Conservation (phyloP, 2,329 filamentous ascomycete genomes). For the Samsoniella hepiali region DNA sequence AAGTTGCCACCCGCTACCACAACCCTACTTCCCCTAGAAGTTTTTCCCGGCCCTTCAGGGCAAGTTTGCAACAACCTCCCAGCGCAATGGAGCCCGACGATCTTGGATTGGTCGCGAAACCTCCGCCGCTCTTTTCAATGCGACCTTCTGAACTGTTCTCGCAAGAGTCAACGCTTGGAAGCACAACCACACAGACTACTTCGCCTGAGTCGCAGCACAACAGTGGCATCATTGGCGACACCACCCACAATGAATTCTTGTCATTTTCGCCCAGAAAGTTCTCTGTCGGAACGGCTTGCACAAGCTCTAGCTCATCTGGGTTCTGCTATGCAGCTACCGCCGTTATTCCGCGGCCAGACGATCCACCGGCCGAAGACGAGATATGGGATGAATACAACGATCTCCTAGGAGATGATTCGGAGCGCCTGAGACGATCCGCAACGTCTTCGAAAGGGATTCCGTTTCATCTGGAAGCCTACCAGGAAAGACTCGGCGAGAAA, state of each 20-base stretch:
- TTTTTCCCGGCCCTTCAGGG: constrained; percentile 77
- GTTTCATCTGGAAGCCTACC: constrained; percentile 53
- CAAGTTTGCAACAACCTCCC: constrained; percentile 42
- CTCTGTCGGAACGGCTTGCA: constrained; percentile 56
- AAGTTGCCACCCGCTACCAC: constrained; percentile 67
- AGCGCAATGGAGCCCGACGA: constrained; percentile 30
- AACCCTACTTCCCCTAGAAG: constrained; percentile 70
- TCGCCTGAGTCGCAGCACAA: background rate
- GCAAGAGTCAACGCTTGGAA: constrained; percentile 35
- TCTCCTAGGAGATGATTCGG: constrained; percentile 64
- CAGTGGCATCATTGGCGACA: background rate
- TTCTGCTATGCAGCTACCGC: constrained; percentile 58
- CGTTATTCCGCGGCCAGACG: constrained; percentile 58
- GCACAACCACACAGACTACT: constrained; percentile 31
- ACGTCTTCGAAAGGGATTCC: constrained; percentile 56
- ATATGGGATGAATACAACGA: constrained; percentile 95
- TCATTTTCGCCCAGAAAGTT: constrained; percentile 69
- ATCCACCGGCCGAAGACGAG: constrained; percentile 74
- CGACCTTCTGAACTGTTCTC: constrained; percentile 38
- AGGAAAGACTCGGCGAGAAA: constrained; percentile 36
- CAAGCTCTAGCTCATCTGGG: constrained; percentile 63
- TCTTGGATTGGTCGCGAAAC: constrained; percentile 44
- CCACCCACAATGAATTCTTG: constrained; percentile 59
- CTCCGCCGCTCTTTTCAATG: constrained; percentile 41
- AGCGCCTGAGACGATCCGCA: constrained; percentile 46